A percentile compares a stretch with the other conserved stretches of the same genome.
Evolutionary conservation across 768 basidiomycete genomes (phyloP).

Genomic region (Trametes cingulata): DNA sequence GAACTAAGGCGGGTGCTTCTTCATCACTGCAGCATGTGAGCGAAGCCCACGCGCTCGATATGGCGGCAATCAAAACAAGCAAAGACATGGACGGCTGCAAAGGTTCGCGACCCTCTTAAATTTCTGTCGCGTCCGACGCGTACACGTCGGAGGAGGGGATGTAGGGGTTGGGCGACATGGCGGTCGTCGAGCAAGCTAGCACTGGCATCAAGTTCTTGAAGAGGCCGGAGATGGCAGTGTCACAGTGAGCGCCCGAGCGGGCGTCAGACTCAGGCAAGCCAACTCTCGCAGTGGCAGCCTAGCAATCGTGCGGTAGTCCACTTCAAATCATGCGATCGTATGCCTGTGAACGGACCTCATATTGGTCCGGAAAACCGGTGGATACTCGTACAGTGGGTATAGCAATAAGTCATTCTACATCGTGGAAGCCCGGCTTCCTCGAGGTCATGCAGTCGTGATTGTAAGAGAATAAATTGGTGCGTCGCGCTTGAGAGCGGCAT

Average conservation of each 20-base stretch:
- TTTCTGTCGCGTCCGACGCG: not conserved
- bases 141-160: not conserved
- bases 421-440: not conserved
- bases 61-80: conserved; percentile 16
- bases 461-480: not conserved
- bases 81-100: not conserved
- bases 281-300: too few relatives aligned
- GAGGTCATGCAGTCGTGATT: not conserved
- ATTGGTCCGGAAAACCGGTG: not conserved
- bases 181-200: not conserved
- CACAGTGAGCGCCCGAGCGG: not conserved
- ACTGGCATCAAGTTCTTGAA: too few relatives aligned
- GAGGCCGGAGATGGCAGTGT: not conserved
- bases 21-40: conserved; percentile 15
- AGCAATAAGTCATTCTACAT: not conserved
- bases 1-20: conserved; percentile 5
- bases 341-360: not conserved
- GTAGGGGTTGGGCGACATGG: not conserved
- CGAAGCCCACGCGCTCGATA: conserved; percentile 13
- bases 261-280: too few relatives aligned
- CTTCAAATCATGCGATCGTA: too few relatives aligned
- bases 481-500: too few relatives aligned
- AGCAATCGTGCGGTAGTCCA: too few relatives aligned
- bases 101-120: not conserved
- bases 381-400: not conserved